Conservation (phyloP, 495 filamentous ascomycete genomes). For the Thozetella sp. region DNA sequence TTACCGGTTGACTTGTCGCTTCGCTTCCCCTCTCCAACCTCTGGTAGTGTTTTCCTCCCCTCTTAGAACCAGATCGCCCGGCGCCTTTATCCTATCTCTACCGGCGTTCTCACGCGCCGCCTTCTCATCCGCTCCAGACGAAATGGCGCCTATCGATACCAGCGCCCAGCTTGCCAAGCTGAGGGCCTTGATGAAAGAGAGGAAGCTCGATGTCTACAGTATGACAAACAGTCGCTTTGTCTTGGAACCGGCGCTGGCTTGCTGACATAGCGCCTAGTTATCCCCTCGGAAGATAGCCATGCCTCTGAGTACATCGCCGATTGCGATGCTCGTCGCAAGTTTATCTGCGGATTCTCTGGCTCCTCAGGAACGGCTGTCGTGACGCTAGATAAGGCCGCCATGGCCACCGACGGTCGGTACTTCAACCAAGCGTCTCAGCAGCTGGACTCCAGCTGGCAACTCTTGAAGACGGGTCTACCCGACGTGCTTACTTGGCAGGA, state of each 20-base stretch:
- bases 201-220: slow-evolving; percentile 94
- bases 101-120: neutral
- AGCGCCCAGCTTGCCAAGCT: slow-evolving; percentile 74
- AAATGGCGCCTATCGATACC: slow-evolving; percentile 88
- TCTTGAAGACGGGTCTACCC: slow-evolving; percentile 90
- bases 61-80: slow-evolving; percentile 5
- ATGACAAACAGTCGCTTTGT: slow-evolving; percentile 32
- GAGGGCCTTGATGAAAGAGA: slow-evolving; percentile 84
- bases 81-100: slow-evolving; percentile 7
- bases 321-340: slow-evolving; percentile 89
- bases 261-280: slow-evolving; percentile 56
- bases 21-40: slow-evolving; percentile 13
- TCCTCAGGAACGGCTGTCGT: slow-evolving; percentile 94
- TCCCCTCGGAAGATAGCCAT: slow-evolving; percentile 97
- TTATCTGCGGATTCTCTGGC: slow-evolving; percentile 92
- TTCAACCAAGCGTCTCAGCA: slow-evolving; percentile 97
- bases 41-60: slow-evolving; percentile 7
- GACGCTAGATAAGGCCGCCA: slow-evolving; percentile 80
- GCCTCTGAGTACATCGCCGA: slow-evolving; percentile 97
- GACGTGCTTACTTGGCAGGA: slow-evolving; percentile 98
- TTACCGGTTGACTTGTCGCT: slow-evolving; percentile 15
- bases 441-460: slow-evolving; percentile 87
- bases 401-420: slow-evolving; percentile 96
- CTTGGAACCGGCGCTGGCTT: slow-evolving; percentile 6
- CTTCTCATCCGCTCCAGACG: slow-evolving; percentile 27